These are phyloP conservation scores for Trichoderma pleuroti DNA, from an alignment of 2,329 filamentous ascomycete genomes.

Conservation along the genomic window DNA sequence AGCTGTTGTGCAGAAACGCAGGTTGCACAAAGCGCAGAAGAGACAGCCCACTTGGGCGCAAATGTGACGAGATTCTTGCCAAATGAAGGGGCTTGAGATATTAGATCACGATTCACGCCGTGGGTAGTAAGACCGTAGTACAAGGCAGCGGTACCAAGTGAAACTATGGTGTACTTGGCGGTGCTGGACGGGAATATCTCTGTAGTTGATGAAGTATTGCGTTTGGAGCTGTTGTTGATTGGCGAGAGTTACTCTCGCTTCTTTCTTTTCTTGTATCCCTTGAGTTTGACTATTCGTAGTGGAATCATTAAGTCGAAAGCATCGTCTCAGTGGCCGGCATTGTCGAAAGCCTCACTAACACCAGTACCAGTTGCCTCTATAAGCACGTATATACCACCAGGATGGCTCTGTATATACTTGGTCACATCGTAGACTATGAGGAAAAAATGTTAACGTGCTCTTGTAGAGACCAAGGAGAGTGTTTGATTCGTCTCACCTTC, in stretches of 20 bases:
- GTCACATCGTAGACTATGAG: background rate
- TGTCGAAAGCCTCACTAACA: background rate
- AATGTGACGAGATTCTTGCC: background rate
- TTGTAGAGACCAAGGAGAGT: background rate
- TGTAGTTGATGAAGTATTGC: background rate
- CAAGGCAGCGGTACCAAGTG: background rate
- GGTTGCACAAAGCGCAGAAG: too few relatives aligned
- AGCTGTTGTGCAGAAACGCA: too few relatives aligned
- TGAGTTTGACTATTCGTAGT: background rate
- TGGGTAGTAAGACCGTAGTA: background rate
- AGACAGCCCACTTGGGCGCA: background rate
- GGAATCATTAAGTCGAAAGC: background rate
- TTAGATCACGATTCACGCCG: background rate
- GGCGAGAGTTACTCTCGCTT: background rate
- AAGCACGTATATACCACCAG: background rate
- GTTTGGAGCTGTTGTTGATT: background rate
- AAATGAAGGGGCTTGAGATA: background rate
- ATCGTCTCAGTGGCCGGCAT: background rate
- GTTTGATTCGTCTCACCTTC: background rate
- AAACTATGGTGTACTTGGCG: background rate
- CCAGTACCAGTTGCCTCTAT: background rate
- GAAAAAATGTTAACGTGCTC: background rate
- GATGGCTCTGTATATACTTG: background rate
- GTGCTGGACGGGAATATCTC: accelerated
- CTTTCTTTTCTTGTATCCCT: background rate